phyloP scores from a whole-genome alignment of 306 rosid species.

The Pueraria montana region DNA sequence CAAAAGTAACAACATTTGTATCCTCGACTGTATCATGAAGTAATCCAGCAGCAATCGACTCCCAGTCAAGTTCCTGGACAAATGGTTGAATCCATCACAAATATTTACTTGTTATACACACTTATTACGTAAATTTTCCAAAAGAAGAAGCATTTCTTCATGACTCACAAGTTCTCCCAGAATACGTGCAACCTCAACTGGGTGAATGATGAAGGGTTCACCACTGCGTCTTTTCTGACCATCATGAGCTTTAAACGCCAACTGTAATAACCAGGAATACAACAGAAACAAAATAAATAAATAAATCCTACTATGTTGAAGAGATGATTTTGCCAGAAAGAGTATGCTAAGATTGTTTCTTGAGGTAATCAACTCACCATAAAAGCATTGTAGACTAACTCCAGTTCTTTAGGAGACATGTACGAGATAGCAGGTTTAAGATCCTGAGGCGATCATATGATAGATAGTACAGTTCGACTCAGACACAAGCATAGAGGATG shows the following conservation, averaged over 20 bases:
- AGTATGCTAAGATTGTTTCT: slow-evolving; percentile 43
- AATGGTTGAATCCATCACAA: slow-evolving; percentile 40
- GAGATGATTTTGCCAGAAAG: slow-evolving; percentile 43
- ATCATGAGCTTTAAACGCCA: slow-evolving; percentile 97
- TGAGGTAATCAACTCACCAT: slow-evolving; percentile 67
- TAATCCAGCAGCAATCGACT: slow-evolving; percentile 95
- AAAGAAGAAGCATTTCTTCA: slow-evolving; percentile 34
- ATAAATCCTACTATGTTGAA: slow-evolving; percentile 34
- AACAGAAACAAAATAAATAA: slow-evolving; percentile 32
- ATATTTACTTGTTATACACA: slow-evolving; percentile 37
- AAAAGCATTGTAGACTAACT: slow-evolving; percentile 86
- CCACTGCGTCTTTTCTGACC: slow-evolving; percentile 99
- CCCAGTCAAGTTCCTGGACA: slow-evolving; percentile 96
- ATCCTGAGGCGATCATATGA: slow-evolving; percentile 69
- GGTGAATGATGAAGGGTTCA: slow-evolving; percentile 99
- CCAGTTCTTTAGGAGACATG: slow-evolving; percentile 82
- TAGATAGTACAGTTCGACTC: slow-evolving; percentile 26
- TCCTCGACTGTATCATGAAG: slow-evolving; percentile 99
- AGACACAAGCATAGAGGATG: slow-evolving; percentile 44
- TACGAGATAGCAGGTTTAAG: slow-evolving; percentile 87
- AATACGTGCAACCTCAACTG: slow-evolving; percentile 99
- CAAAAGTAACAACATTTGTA: slow-evolving; percentile 87
- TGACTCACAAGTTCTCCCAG: slow-evolving; percentile 93
- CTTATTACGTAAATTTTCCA: slow-evolving; percentile 11
- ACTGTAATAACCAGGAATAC: slow-evolving; percentile 58